These are phyloP conservation scores for Leishmania aethiopica DNA, from an alignment of 208 protist species.

Conservation along the genomic window DNA sequence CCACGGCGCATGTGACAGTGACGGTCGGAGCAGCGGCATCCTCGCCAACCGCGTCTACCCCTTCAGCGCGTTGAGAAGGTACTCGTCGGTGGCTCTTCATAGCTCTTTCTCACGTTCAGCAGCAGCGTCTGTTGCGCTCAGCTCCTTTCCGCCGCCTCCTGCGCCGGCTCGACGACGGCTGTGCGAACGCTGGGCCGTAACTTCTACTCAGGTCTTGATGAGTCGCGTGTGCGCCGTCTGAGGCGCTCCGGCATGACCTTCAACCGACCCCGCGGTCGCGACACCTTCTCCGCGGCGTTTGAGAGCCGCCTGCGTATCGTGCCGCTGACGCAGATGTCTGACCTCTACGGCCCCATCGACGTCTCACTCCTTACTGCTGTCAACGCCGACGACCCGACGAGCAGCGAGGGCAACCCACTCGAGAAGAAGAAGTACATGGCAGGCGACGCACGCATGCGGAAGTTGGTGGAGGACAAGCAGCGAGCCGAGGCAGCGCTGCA, in stretches of 20 bases:
- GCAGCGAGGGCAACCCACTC: constrained; percentile 42
- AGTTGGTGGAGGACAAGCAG: constrained; percentile 30
- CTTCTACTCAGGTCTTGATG: constrained; percentile 81
- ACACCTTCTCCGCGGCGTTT: constrained; percentile 73
- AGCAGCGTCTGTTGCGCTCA: not conserved
- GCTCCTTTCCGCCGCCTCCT: not conserved
- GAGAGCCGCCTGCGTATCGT: constrained; percentile 58
- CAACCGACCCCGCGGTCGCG: constrained; percentile 81
- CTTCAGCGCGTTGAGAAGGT: not conserved
- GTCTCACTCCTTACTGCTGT: constrained; percentile 21
- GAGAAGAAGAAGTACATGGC: constrained; percentile 37
- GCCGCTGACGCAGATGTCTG: constrained; percentile 29
- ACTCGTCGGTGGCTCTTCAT: not conserved
- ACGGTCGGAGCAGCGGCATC: not conserved
- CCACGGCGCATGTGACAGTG: not conserved
- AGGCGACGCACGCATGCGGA: constrained; percentile 33
- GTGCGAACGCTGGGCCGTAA: constrained; percentile 17
- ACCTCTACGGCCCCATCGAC: constrained; percentile 36
- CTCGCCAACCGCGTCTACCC: not conserved
- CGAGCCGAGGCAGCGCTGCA: constrained; percentile 23
- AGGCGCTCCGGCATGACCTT: constrained; percentile 66
- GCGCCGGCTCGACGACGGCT: too few relatives aligned
- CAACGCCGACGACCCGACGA: constrained; percentile 35
- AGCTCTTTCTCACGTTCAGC: not conserved
- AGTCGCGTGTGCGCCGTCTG: constrained; percentile 62